Conservation (phyloP, 2,329 filamentous ascomycete species). For the Penicillium sp. region DNA sequence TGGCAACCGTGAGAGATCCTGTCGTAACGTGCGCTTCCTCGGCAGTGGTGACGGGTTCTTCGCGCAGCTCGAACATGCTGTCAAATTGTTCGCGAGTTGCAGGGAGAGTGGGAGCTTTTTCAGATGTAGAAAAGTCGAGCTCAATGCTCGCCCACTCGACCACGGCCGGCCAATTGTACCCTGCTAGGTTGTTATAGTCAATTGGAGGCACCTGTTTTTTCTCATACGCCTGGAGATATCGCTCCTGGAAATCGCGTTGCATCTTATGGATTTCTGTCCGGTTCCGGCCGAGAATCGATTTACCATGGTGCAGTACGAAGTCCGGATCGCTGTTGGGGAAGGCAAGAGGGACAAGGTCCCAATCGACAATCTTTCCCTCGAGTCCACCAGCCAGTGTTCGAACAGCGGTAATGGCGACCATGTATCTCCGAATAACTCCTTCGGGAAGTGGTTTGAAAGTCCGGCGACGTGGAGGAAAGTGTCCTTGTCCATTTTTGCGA, state of each 20-base stretch:
- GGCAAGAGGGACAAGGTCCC: slow-evolving; percentile 43
- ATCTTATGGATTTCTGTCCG: slow-evolving; percentile 44
- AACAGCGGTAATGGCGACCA: slow-evolving; percentile 46
- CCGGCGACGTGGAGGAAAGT: slow-evolving; percentile 9
- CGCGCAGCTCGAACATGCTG: slow-evolving; percentile 41
- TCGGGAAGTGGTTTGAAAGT: slow-evolving; percentile 26
- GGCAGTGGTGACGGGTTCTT: slow-evolving; percentile 31
- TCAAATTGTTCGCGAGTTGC: slow-evolving; percentile 44
- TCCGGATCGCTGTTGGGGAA: slow-evolving; percentile 43
- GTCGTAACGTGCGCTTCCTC: slow-evolving; percentile 40
- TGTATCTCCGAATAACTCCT: slow-evolving; percentile 35
- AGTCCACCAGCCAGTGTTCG: slow-evolving; percentile 47
- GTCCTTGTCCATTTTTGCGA: neutral
- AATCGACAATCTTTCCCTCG: slow-evolving; percentile 45
- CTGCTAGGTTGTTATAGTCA: slow-evolving; percentile 44
- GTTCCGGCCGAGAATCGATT: slow-evolving; percentile 39
- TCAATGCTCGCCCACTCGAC: slow-evolving; percentile 48
- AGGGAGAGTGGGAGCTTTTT: slow-evolving; percentile 44
- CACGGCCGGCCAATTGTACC: slow-evolving; percentile 49
- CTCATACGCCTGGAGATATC: slow-evolving; percentile 48
- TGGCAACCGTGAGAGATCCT: slow-evolving; percentile 30
- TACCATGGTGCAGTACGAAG: slow-evolving; percentile 42
- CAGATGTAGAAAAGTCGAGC: slow-evolving; percentile 40
- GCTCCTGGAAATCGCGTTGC: slow-evolving; percentile 49
- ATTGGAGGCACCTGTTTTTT: slow-evolving; percentile 44